Conservation (phyloP, 768 basidiomycete genomes). For the Leccinum variicolor region DNA sequence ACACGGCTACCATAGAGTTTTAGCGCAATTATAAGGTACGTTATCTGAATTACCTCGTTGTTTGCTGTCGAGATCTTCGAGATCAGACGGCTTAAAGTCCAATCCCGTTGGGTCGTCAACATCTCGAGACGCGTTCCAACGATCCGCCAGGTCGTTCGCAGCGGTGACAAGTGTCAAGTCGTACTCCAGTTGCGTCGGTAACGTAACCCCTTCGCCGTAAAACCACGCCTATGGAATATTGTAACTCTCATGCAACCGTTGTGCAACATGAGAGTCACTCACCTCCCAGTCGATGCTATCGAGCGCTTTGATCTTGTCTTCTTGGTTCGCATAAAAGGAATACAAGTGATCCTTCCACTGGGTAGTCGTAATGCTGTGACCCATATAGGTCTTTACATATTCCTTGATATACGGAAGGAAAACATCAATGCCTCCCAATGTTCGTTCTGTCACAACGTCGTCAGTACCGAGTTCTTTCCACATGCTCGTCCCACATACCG, state of each 20-base stretch:
- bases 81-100: slow-evolving; percentile 43
- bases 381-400: slow-evolving; percentile 54
- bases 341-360: slow-evolving; percentile 60
- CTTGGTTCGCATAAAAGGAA: slow-evolving; percentile 42
- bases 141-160: slow-evolving; percentile 49
- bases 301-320: slow-evolving; percentile 46
- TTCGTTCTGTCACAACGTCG: slow-evolving; percentile 37
- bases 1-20: slow-evolving; percentile 40
- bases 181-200: slow-evolving; percentile 50
- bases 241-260: background rate
- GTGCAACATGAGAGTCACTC: slow-evolving; percentile 11
- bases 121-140: slow-evolving; percentile 48
- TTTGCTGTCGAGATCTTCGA: slow-evolving; percentile 45
- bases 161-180: slow-evolving; percentile 51
- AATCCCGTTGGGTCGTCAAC: slow-evolving; percentile 31
- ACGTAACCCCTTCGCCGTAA: slow-evolving; percentile 48
- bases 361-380: slow-evolving; percentile 53
- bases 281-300: slow-evolving; percentile 57
- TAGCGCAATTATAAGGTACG: background rate
- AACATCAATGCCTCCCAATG: slow-evolving; percentile 52
- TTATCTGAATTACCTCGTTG: slow-evolving; percentile 40
- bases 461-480: background rate
- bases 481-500: slow-evolving; percentile 38
- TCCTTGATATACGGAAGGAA: slow-evolving; percentile 56
- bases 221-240: slow-evolving; percentile 45